Evolutionary conservation across 2,329 filamentous ascomycete species (phyloP).

Genomic region (Furcasterigmium sp.): DNA sequence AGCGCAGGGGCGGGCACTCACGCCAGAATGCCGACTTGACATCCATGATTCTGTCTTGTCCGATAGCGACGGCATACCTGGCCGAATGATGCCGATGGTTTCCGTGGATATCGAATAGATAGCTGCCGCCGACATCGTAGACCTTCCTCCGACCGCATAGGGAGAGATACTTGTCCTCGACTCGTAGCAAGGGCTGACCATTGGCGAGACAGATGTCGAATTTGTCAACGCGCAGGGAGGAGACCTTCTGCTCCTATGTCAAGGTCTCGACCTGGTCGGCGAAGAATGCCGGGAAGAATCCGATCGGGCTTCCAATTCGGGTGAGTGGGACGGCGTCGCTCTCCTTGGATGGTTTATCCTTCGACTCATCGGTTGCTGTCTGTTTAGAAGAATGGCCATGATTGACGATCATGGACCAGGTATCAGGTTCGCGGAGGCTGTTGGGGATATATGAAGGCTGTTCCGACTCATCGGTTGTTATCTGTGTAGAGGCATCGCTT

Average conservation of each 20-base stretch:
- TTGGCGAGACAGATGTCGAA: conserved; percentile 55
- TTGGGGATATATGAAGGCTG: no score
- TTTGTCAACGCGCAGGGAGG: conserved; percentile 58
- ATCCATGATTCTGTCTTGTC: conserved; percentile 44
- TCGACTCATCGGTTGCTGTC: not conserved
- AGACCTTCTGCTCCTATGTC: conserved; percentile 54
- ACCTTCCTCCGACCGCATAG: conserved; percentile 52
- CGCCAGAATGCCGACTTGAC: conserved; percentile 50
- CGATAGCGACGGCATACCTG: conserved; percentile 44
- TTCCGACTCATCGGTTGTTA: no score
- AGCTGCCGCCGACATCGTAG: conserved; percentile 43
- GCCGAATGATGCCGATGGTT: conserved; percentile 45
- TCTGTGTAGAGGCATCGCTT: no score
- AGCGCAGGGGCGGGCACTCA: conserved; percentile 29
- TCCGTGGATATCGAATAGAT: conserved; percentile 55
- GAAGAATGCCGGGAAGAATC: conserved; percentile 33
- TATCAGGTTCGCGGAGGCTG: no score
- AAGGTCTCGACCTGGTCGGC: conserved; percentile 40
- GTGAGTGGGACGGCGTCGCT: conserved; percentile 14
- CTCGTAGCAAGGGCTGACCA: conserved; percentile 48
- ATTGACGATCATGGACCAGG: no score
- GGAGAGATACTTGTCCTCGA: conserved; percentile 49
- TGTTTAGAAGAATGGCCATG: no score
- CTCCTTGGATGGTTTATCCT: not conserved
- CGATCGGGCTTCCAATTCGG: conserved; percentile 25